Evolutionary conservation across 495 filamentous ascomycete genomes (phyloP).

Genomic region (Rhizodiscina lignyota): DNA sequence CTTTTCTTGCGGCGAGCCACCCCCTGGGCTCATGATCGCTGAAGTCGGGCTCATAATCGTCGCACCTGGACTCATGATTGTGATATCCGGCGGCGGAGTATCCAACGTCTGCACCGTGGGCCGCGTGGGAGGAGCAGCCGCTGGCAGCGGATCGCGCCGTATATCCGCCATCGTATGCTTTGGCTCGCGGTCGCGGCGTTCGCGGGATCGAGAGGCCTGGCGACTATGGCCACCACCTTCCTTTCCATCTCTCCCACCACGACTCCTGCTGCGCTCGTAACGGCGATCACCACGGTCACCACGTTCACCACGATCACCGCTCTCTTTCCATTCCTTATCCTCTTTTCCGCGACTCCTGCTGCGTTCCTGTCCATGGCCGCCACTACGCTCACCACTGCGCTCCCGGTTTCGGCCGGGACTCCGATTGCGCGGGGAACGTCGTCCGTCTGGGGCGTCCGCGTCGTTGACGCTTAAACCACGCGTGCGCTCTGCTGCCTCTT

Average conservation of each 20-base stretch:
- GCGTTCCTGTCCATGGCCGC: too few species aligned
- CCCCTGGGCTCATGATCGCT: too few species aligned
- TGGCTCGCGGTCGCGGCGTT: slow-evolving; percentile 4
- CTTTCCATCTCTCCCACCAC: slow-evolving; percentile 22
- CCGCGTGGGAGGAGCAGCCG: slow-evolving; percentile 7
- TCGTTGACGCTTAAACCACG: too few species aligned
- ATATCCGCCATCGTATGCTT: slow-evolving; percentile 5
- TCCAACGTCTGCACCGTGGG: slow-evolving; percentile 4
- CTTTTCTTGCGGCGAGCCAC: slow-evolving; percentile 49
- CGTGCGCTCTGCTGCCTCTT: slow-evolving; percentile 40
- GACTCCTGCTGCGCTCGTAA: slow-evolving; percentile 45
- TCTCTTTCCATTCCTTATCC: too few species aligned
- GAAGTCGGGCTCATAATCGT: too few species aligned
- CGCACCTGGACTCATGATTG: slow-evolving; percentile 26
- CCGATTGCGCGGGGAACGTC: slow-evolving; percentile 16
- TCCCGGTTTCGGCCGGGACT: slow-evolving; percentile 57
- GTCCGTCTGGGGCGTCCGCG: slow-evolving; percentile 7
- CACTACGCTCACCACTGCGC: slow-evolving; percentile 20
- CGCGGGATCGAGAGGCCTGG: slow-evolving; percentile 8
- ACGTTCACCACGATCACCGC: too few species aligned
- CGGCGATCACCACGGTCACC: too few species aligned
- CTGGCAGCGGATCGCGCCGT: too few species aligned
- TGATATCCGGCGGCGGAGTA: slow-evolving; percentile 24
- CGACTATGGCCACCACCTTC: slow-evolving; percentile 13
- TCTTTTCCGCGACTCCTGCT: too few species aligned